Evolutionary conservation across 2,329 filamentous ascomycete species (phyloP).

Genomic region (Teratosphaeria epicoccoides): DNA sequence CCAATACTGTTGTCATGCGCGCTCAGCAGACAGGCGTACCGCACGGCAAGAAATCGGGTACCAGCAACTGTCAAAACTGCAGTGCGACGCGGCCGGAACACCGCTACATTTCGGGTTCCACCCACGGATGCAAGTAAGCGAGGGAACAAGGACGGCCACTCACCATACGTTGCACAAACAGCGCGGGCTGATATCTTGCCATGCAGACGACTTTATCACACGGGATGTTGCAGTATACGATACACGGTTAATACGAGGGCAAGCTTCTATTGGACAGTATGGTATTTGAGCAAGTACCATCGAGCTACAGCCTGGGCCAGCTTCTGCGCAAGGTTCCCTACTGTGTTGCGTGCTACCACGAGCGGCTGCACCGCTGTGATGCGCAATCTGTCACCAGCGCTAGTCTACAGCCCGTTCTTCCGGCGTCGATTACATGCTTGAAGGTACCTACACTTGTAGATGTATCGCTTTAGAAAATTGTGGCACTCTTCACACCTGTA

Average conservation of each 20-base stretch:
- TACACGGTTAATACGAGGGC: not conserved
- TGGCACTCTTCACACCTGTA: constrained; percentile 37
- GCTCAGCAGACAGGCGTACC: not conserved
- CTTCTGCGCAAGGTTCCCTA: not conserved
- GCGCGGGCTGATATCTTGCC: too few relatives aligned
- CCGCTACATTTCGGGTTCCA: not conserved
- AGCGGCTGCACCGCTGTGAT: not conserved
- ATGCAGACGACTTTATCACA: too few relatives aligned
- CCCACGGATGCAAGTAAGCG: not conserved
- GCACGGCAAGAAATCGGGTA: not conserved
- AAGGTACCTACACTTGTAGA: constrained; percentile 30
- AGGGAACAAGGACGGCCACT: not conserved
- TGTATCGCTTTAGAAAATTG: constrained; percentile 31
- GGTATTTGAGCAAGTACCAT: not conserved
- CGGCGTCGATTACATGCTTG: constrained; percentile 39
- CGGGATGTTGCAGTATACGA: not conserved
- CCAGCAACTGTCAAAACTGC: not conserved
- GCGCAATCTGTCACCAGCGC: not conserved
- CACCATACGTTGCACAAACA: not conserved
- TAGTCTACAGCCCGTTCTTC: constrained; percentile 30
- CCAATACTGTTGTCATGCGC: not conserved
- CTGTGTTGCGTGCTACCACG: not conserved
- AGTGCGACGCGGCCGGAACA: not conserved
- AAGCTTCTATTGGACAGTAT: not conserved
- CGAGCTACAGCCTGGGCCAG: not conserved